Evolutionary conservation across 2,329 filamentous ascomycete species (phyloP), one percentile per base, ranked within the genome.

Genomic region (Calonectria crousiana): DNA sequence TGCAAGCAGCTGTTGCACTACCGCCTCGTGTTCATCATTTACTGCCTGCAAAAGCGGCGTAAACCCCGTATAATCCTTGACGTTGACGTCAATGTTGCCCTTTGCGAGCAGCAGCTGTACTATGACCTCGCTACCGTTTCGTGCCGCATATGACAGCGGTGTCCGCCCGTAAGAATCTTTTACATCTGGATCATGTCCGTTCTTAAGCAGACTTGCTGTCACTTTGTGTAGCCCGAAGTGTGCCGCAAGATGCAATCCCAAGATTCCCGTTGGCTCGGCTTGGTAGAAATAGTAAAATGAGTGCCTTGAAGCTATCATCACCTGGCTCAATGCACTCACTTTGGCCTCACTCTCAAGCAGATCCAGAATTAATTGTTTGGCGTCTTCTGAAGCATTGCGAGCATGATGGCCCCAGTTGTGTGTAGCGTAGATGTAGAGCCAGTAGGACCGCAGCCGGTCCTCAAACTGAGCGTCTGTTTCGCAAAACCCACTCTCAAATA

Each of bases 401-500:
- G 67, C 72, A 66, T 77, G 76, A 41, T 71, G 23, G 1, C 68
- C 76, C 76, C 74, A 77, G 18, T 75, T 49, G 2, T 20, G 38
- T 49, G 76, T 38, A 11, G 72, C 71, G 28, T 76, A 76, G 34
- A 64, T 32, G 20, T 72, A 76, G 3, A 77, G 26, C 0, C 51
- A 65, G 30, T 77, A 32, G 3, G 9, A n/a, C 18, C 6, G 23
- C 6, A 72, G 47, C 6, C 74, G 52, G 16, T 52, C 4, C 2
- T 62, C 18, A 3, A 66, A 32, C 14, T 64, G 44, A 1, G 52
- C 13, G 6, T 47, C 5, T 16, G 11, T n/a, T 23, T 53, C 23
- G 20, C 58, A 72, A 28, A 4, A 4, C 14, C 58, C 70, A 18
- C 3, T 32, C 23, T 70, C 38, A 58, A 86, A 84, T 0, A 16